phyloP scores from a whole-genome alignment of 1,139 yeast species.

The Torulaspora globosa region DNA sequence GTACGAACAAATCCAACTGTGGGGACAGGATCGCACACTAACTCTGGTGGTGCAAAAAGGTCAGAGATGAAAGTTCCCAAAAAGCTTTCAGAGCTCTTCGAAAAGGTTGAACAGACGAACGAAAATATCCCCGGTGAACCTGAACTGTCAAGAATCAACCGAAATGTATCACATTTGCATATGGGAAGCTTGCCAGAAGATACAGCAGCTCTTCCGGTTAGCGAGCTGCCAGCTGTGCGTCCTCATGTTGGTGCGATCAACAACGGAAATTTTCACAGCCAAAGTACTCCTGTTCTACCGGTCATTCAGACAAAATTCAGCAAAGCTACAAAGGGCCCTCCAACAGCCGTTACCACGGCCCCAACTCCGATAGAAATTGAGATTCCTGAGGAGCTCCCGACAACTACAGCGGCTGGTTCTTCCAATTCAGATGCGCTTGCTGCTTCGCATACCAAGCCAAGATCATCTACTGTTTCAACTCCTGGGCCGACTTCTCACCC shows the following conservation, averaged over 20 bases:
- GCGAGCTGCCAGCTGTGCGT: constrained; percentile 10
- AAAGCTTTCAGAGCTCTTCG: constrained; percentile 68
- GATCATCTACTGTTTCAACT: constrained; percentile 24
- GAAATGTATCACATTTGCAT: constrained; percentile 19
- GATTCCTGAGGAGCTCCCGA: constrained; percentile 49
- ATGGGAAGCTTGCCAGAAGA: constrained; percentile 12
- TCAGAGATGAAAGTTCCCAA: constrained; percentile 58
- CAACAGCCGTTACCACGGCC: constrained; percentile 31
- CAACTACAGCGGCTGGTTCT: constrained; percentile 26
- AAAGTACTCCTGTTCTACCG: constrained; percentile 33
- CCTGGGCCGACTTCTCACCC: constrained; percentile 21
- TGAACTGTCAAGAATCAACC: constrained; percentile 24
- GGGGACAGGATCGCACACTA: constrained; percentile 24
- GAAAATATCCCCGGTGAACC: constrained; percentile 22
- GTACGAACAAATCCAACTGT: constrained; percentile 27
- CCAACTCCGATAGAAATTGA: constrained; percentile 53
- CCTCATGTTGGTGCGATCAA: constrained; percentile 19
- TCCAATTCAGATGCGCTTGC: constrained; percentile 9
- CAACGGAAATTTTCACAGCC: constrained; percentile 23
- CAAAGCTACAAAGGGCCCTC: constrained; percentile 22
- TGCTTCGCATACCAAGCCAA: constrained; percentile 32
- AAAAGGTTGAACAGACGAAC: constrained; percentile 38
- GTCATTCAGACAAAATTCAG: constrained; percentile 31
- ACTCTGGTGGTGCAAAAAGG: constrained; percentile 19
- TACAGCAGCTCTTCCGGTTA: constrained; percentile 1